Base-by-base conservation (phyloP, 2,329 filamentous ascomycete genomes). In the Nannizziopsis barbatae region DNA sequence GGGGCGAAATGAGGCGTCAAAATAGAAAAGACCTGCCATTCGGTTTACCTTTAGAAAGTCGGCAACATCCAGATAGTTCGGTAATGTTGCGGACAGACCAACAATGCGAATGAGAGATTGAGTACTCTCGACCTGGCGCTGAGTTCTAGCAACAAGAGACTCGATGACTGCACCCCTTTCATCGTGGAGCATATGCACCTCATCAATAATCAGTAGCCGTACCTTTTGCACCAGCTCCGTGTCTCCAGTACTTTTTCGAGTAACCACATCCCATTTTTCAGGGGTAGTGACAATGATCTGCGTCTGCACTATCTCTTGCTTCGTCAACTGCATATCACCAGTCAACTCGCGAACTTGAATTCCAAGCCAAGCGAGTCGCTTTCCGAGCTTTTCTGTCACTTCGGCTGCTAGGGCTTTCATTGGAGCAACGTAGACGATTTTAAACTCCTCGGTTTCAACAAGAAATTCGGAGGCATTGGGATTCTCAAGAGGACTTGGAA, bases 211-310 rank as follows among this genome's bases (percentile, higher is more conserved):
- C 52, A 98, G 76, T 1, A 98, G 74, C 9, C 90, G 81, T 18
- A 98, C 92, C 64, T 98, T 98, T 60, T 98, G 92, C 11, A 98
- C 93, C 2, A 98, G 77, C 62, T 96, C 92, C 0, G 92, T 96
- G 62, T 98, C 92, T 12, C 93, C 92, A 1, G 89, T 96, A 49
- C 90, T 93, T 67, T 96, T 98, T 52, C 92, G 78, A 2, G 92
- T 98, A 4, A 98, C 86, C 0, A 98, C 92, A 64, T 98, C 92
- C 93, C 93, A 98, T 68, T 98, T 98, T 68, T 98, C 92, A 32
- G 92, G 92, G 0, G 92, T 98, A 0, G 93, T 98, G 43, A 98
- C 92, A 52, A 99, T 95, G 57, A 99, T 92, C 62, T 98, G 92
- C 0, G 92, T 98, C 54, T 89, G 83, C 12, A 95, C 77, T 52